Conservation (phyloP, 2,329 filamentous ascomycete genomes). For the Fusarium protoensiforme region DNA sequence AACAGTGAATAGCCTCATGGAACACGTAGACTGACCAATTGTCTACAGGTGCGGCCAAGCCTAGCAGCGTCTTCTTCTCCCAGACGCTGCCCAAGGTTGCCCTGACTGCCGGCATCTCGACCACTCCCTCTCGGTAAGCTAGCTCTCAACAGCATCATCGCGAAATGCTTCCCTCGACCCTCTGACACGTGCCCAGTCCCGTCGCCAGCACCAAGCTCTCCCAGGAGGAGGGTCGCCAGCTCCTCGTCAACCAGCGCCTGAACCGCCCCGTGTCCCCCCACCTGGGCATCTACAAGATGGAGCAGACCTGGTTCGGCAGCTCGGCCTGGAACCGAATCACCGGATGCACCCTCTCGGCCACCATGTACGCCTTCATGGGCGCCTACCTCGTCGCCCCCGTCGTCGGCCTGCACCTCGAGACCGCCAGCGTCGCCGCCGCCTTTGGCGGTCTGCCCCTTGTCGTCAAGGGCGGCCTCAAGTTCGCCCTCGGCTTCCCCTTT, state of each 20-base stretch:
- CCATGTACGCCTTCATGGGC: constrained; percentile 82
- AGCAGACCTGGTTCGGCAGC: constrained; percentile 85
- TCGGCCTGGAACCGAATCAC: constrained; percentile 84
- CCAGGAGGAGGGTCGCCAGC: constrained; percentile 63
- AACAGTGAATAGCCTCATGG: constrained; percentile 29
- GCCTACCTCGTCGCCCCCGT: constrained; percentile 85
- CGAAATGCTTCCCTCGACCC: neutral
- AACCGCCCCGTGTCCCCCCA: constrained; percentile 87
- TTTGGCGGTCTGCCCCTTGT: constrained; percentile 69
- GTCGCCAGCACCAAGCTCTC: constrained; percentile 67
- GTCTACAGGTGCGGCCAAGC: constrained; percentile 53
- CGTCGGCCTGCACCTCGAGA: constrained; percentile 73
- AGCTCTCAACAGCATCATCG: neutral
- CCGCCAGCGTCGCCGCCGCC: constrained; percentile 67
- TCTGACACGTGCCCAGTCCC: constrained; percentile 23
- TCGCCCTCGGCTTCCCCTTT: constrained; percentile 68
- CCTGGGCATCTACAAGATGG: constrained; percentile 84
- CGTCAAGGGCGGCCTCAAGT: constrained; percentile 68
- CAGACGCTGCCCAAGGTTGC: constrained; percentile 61
- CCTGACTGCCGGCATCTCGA: constrained; percentile 54
- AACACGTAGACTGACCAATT: constrained; percentile 8
- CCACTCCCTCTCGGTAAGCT: constrained; percentile 60
- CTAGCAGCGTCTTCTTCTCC: constrained; percentile 58
- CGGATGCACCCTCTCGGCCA: constrained; percentile 76
- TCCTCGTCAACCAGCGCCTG: constrained; percentile 85